Evolutionary conservation across 1,284 basidiomycete species (phyloP).

Genomic region (Pseudozyma sp.): DNA sequence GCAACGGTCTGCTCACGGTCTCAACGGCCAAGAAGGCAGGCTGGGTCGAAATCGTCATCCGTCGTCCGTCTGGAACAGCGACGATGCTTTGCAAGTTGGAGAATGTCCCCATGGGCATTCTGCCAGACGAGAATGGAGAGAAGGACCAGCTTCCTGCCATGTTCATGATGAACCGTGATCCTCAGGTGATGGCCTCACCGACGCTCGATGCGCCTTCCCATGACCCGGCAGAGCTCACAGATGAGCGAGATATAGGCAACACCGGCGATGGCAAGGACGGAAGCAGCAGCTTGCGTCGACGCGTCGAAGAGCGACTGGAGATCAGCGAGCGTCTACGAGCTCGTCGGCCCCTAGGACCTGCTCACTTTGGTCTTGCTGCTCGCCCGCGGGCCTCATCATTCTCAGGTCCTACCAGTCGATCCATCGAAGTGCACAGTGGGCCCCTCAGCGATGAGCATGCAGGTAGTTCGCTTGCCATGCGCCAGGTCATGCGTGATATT

Average conservation of each 20-base stretch:
- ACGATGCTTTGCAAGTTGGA: conserved; percentile 87
- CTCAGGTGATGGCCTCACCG: conserved; percentile 46
- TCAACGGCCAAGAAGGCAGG: conserved; percentile 80
- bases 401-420: conserved; percentile 71
- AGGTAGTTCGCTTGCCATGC: conserved; percentile 41
- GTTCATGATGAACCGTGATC: conserved; percentile 78
- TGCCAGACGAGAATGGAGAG: conserved; percentile 70
- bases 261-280: neutral
- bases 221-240: conserved; percentile 2
- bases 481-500: conserved; percentile 54
- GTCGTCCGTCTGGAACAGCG: conserved; percentile 89
- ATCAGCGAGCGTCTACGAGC: conserved; percentile 49
- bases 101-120: conserved; percentile 74
- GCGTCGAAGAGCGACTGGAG: conserved; percentile 43
- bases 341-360: conserved; percentile 48
- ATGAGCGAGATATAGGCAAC: neutral
- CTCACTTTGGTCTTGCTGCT: conserved; percentile 49
- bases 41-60: conserved; percentile 88
- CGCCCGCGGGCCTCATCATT: conserved; percentile 77
- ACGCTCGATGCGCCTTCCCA: conserved; percentile 34
- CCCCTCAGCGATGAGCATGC: conserved; percentile 20
- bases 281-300: conserved; percentile 34
- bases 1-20: conserved; percentile 87
- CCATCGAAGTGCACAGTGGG: conserved; percentile 4
- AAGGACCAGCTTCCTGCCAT: conserved; percentile 78